Conservation (phyloP, 768 basidiomycete genomes). For the Obba rivulosa region DNA sequence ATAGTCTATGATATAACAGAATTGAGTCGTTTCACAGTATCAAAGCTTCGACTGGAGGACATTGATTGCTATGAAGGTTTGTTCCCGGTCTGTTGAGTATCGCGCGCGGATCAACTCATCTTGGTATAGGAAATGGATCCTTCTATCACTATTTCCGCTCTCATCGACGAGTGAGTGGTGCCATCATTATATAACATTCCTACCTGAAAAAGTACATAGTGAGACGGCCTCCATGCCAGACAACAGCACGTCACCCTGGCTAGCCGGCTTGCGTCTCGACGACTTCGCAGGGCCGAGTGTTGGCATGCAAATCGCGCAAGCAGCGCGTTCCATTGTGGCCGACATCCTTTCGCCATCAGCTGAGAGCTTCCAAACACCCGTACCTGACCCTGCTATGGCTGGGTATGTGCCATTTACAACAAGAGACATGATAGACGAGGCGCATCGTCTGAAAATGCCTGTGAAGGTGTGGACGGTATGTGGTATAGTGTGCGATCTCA, state of each 20-base stretch:
- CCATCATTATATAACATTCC: not conserved
- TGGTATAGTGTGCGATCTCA: slow-evolving; percentile 3
- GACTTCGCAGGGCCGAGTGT: slow-evolving; percentile 57
- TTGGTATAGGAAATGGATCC: slow-evolving; percentile 45
- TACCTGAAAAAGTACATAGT: slow-evolving; percentile 19
- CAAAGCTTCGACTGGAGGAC: slow-evolving; percentile 85
- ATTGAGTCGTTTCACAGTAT: slow-evolving; percentile 36
- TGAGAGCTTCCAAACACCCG: slow-evolving; percentile 32
- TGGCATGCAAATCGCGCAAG: slow-evolving; percentile 58
- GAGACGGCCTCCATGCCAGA: slow-evolving; percentile 36
- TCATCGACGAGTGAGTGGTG: slow-evolving; percentile 55
- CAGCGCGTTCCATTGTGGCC: slow-evolving; percentile 59
- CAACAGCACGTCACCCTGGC: slow-evolving; percentile 54
- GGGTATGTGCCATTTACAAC: slow-evolving; percentile 58
- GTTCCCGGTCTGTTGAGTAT: not conserved
- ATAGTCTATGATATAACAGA: not conserved
- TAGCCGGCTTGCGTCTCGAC: slow-evolving; percentile 59
- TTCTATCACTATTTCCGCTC: slow-evolving; percentile 52
- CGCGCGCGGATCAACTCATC: not conserved
- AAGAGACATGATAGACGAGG: slow-evolving; percentile 58
- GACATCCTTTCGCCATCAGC: slow-evolving; percentile 62
- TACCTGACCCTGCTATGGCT: slow-evolving; percentile 36
- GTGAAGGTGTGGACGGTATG: slow-evolving; percentile 76
- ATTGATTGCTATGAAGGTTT: slow-evolving; percentile 66
- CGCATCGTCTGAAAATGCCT: slow-evolving; percentile 55